Conservation (phyloP, 345 rosid species). For the Syzygium aqueum region DNA sequence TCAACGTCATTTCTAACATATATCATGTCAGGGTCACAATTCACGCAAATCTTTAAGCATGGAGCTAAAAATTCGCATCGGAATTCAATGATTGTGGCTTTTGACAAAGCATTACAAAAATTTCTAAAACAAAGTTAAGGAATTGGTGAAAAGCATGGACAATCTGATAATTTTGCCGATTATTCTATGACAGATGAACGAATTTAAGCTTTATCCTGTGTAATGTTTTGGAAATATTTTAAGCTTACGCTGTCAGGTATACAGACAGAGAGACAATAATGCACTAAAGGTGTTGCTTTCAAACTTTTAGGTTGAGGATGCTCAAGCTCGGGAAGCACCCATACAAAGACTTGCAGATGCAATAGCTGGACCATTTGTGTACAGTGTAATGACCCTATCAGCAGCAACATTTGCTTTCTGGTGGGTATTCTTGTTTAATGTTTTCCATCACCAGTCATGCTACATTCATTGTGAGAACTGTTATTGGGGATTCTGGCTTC, state of each 20-base stretch:
- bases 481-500: not conserved
- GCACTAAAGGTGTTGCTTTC: not conserved
- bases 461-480: not conserved
- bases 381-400: slow-evolving; percentile 70
- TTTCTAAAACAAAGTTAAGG: not conserved
- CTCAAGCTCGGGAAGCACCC: slow-evolving; percentile 95
- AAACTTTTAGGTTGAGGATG: slow-evolving; percentile 76
- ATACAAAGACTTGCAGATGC: slow-evolving; percentile 92
- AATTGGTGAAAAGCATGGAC: not conserved
- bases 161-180: not conserved
- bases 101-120: not conserved
- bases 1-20: not conserved
- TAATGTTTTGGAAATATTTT: not conserved
- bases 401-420: slow-evolving; percentile 90
- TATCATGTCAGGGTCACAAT: not conserved
- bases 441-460: not conserved
- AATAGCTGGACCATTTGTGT: slow-evolving; percentile 94
- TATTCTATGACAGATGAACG: not conserved
- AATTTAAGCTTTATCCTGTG: not conserved
- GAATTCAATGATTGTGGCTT: not conserved
- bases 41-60: not conserved
- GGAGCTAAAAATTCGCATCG: not conserved
- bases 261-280: not conserved
- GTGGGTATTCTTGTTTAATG: slow-evolving; percentile 18
- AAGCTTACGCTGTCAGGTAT: not conserved